phyloP scores from a whole-genome alignment of 768 basidiomycete genomes.

The Russula sp. region DNA sequence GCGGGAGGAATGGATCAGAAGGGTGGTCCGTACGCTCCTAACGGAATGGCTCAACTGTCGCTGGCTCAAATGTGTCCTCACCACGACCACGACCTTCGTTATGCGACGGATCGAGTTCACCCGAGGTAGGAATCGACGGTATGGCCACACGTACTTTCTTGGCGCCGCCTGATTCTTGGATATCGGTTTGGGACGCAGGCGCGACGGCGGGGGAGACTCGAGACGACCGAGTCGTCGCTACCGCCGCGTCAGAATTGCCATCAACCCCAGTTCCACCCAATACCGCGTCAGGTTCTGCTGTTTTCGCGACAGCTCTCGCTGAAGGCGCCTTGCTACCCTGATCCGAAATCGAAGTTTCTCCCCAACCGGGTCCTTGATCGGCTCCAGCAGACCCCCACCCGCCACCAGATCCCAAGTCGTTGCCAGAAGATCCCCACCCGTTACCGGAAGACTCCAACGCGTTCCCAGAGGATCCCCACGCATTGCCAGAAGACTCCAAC shows the following conservation, averaged over 20 bases:
- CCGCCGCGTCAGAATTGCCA: neutral
- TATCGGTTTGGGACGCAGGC: constrained; percentile 23
- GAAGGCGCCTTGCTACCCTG: neutral
- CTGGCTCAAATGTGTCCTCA: neutral
- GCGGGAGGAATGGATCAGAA: neutral
- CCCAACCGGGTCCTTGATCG: constrained; percentile 14
- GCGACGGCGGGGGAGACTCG: constrained; percentile 10
- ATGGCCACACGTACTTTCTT: constrained; percentile 4
- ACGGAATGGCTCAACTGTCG: neutral
- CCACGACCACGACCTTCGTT: neutral
- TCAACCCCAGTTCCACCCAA: neutral
- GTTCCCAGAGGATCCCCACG: neutral
- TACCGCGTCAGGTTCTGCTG: neutral
- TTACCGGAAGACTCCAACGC: too few species aligned
- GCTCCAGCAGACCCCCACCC: constrained; percentile 9
- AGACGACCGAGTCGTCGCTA: neutral
- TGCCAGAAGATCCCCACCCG: neutral
- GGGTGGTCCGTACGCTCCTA: neutral
- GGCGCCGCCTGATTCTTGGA: constrained; percentile 20
- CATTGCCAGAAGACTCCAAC: neutral
- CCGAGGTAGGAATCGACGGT: neutral
- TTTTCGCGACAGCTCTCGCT: neutral
- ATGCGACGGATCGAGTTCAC: neutral
- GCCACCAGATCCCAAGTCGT: too few species aligned
- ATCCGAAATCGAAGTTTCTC: constrained; percentile 3